A percentile compares a stretch with the other conserved stretches of the same genome.
phyloP scores from a whole-genome alignment of 2,329 filamentous ascomycete genomes.

The Colletotrichum zoysiae region DNA sequence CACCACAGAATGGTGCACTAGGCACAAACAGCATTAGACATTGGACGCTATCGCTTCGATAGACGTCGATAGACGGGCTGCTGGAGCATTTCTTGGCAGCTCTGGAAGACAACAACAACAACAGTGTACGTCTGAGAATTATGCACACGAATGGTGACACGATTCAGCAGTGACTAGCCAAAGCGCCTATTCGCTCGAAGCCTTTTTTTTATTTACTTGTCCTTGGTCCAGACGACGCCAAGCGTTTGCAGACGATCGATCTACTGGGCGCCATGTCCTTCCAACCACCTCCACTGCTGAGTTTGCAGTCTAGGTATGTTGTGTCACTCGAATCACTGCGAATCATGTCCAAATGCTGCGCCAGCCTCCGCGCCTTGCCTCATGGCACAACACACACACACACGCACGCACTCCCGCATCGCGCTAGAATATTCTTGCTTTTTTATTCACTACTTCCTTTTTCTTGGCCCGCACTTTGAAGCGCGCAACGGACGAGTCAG shows the following conservation, averaged over 20 bases:
- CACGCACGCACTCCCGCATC: neutral
- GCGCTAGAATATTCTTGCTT: neutral
- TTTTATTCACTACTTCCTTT: neutral
- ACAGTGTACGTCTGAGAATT: neutral
- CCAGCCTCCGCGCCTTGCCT: neutral
- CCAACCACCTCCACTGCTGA: neutral
- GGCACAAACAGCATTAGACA: neutral
- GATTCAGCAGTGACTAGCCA: neutral
- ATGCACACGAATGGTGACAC: neutral
- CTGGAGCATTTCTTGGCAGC: neutral
- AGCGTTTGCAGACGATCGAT: neutral
- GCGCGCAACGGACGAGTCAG: neutral
- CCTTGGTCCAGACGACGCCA: neutral
- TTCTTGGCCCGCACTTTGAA: neutral
- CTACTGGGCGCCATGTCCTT: neutral
- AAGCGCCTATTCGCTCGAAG: neutral
- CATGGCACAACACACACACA: neutral
- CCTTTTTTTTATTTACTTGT: neutral
- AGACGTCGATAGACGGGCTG: slow-evolving; percentile 6
- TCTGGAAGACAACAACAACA: neutral
- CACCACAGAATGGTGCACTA: slow-evolving; percentile 23
- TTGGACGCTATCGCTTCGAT: neutral
- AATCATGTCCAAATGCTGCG: neutral
- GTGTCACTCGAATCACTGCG: neutral
- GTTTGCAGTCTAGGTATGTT: neutral